Conservation (phyloP, 352 stramenopile genomes). For the Phytophthora pini region DNA sequence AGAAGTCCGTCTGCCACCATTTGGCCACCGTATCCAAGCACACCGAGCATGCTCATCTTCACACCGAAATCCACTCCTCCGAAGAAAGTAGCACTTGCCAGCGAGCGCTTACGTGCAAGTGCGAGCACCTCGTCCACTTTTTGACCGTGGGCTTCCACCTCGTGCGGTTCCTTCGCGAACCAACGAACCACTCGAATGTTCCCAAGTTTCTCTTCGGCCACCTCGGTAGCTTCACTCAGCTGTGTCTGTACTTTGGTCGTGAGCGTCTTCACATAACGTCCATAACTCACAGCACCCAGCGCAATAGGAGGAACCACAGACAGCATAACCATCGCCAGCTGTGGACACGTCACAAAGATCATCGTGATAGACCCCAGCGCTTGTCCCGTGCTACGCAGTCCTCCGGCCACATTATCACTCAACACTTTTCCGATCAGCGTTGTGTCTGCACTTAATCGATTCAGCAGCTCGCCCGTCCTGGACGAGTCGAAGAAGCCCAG, state of each 20-base stretch:
- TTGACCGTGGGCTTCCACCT: constrained; percentile 60
- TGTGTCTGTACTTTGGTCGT: constrained; percentile 91
- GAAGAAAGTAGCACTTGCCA: constrained; percentile 87
- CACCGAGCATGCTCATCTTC: constrained; percentile 90
- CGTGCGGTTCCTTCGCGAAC: constrained; percentile 85
- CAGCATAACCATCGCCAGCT: constrained; percentile 91
- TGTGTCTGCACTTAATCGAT: constrained; percentile 91
- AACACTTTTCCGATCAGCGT: constrained; percentile 93
- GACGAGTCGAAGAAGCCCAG: constrained; percentile 91
- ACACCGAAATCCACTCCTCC: constrained; percentile 84
- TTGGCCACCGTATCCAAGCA: constrained; percentile 93
- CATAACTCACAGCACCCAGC: constrained; percentile 88
- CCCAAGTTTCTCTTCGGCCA: constrained; percentile 93
- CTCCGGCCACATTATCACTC: constrained; percentile 88
- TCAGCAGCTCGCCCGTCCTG: constrained; percentile 92
- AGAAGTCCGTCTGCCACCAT: constrained; percentile 89
- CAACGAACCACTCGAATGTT: constrained; percentile 94
- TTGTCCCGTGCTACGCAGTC: constrained; percentile 84
- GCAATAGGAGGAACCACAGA: constrained; percentile 92
- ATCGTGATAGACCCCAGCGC: constrained; percentile 87
- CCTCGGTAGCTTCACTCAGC: constrained; percentile 90
- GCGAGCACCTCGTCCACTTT: constrained; percentile 72
- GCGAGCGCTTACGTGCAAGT: constrained; percentile 71
- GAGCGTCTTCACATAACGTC: constrained; percentile 85
- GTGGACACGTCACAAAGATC: constrained; percentile 92